Percentiles rank a stretch among this genome's conserved stretches.
These are phyloP conservation scores for Nicotiana benthamiana DNA, from an alignment of 257 asterid genomes.

Conservation along the genomic window DNA sequence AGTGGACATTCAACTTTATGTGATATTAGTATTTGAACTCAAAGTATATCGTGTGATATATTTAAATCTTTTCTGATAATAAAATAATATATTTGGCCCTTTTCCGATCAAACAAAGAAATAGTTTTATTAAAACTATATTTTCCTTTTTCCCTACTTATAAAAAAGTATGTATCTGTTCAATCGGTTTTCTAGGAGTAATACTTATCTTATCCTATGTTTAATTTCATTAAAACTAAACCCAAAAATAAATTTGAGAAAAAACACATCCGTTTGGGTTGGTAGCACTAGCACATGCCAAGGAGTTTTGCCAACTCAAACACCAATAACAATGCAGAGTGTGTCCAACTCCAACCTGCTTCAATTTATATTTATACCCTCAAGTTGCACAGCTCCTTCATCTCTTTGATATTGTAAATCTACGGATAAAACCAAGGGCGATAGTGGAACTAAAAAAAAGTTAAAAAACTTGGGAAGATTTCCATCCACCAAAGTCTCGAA, in stretches of 20 bases:
- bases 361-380: neutral
- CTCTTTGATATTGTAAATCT: neutral
- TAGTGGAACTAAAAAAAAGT: neutral
- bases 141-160: neutral
- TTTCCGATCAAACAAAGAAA: neutral
- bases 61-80: no score
- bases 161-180: neutral
- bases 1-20: no score
- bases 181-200: neutral
- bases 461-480: neutral
- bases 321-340: neutral
- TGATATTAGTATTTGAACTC: no score
- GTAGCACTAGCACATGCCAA: neutral
- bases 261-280: neutral
- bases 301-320: constrained; percentile 6
- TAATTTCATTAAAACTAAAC: neutral
- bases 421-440: neutral
- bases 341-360: neutral
- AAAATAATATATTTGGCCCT: no score
- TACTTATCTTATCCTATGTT: neutral
- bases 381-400: neutral
- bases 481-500: neutral
- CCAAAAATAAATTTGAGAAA: neutral
- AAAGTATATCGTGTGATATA: no score
- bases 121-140: neutral